Evolutionary conservation across 2,329 filamentous ascomycete species (phyloP).

Genomic region (Akanthomyces dipterigenus): DNA sequence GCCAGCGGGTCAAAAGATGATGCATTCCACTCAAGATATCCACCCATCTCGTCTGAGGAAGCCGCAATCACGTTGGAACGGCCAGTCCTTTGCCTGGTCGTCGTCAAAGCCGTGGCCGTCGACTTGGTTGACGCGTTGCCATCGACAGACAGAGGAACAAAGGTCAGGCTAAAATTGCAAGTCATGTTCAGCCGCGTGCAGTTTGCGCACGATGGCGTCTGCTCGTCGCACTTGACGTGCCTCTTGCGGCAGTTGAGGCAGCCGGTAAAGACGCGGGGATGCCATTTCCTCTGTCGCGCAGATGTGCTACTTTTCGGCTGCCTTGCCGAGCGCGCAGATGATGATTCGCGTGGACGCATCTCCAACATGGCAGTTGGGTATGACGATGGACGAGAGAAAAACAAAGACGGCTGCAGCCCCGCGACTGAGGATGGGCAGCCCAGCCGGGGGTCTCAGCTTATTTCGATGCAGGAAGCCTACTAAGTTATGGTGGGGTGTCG

Average conservation of each 20-base stretch:
- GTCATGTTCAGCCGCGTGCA: constrained; percentile 23
- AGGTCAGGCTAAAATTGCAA: constrained; percentile 16
- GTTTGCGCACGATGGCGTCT: constrained; percentile 29
- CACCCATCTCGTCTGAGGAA: neutral
- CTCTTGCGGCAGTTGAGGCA: constrained; percentile 33
- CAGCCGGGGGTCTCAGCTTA: too few relatives aligned
- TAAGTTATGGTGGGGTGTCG: too few relatives aligned
- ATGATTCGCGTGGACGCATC: neutral
- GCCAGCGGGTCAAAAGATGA: neutral
- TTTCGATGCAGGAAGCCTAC: too few relatives aligned
- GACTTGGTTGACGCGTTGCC: constrained; percentile 13
- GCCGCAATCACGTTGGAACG: neutral
- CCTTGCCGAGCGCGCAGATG: neutral
- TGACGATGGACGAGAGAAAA: too few relatives aligned
- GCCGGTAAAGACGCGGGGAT: constrained; percentile 33
- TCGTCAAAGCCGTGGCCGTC: constrained; percentile 21
- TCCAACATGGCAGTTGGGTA: too few relatives aligned
- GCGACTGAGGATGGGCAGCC: too few relatives aligned
- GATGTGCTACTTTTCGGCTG: neutral
- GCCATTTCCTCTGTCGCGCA: constrained; percentile 23
- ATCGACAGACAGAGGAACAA: constrained; percentile 14
- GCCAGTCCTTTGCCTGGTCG: neutral
- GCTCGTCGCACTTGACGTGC: constrained; percentile 23
- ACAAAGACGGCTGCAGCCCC: too few relatives aligned
- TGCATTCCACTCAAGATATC: neutral